Conservation (phyloP, 2,329 filamentous ascomycete species). For the Ophiocordyceps australis region DNA sequence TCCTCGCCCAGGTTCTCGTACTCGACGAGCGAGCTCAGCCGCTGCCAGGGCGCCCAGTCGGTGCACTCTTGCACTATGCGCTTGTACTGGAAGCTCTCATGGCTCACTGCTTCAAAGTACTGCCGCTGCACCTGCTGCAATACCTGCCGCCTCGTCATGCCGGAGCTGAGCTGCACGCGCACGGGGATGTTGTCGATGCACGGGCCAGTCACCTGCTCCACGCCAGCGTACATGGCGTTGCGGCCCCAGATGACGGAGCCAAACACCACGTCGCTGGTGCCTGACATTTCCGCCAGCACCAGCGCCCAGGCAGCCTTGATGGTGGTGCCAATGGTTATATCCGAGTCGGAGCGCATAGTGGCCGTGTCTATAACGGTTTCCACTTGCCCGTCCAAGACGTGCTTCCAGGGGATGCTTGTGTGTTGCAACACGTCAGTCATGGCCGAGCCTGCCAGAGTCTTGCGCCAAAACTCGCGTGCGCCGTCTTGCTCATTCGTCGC, state of each 20-base stretch:
- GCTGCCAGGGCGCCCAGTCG: constrained; percentile 1
- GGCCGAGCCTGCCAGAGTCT: neutral
- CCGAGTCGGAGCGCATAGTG: neutral
- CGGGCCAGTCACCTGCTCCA: neutral
- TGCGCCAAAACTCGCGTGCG: neutral
- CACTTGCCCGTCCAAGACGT: constrained; percentile 1
- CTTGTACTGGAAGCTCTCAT: neutral
- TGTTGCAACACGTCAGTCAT: neutral
- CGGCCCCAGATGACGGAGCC: neutral
- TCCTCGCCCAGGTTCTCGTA: constrained; percentile 2
- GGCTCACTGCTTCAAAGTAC: neutral
- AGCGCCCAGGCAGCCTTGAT: constrained; percentile 1
- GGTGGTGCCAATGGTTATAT: neutral
- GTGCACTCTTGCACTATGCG: constrained; percentile 1
- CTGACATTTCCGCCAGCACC: neutral
- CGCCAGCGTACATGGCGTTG: neutral
- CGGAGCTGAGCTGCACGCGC: neutral
- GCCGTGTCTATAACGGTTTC: constrained; percentile 1
- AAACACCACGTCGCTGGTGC: neutral
- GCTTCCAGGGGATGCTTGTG: neutral
- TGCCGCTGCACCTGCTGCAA: constrained; percentile 1
- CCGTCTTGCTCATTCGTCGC: neutral
- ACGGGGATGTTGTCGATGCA: neutral
- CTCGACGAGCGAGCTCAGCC: constrained; percentile 2
- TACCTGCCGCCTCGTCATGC: constrained; percentile 1